These are phyloP conservation scores for Ailanthus altissimus DNA, from an alignment of 345 rosid genomes.

Conservation along the genomic window DNA sequence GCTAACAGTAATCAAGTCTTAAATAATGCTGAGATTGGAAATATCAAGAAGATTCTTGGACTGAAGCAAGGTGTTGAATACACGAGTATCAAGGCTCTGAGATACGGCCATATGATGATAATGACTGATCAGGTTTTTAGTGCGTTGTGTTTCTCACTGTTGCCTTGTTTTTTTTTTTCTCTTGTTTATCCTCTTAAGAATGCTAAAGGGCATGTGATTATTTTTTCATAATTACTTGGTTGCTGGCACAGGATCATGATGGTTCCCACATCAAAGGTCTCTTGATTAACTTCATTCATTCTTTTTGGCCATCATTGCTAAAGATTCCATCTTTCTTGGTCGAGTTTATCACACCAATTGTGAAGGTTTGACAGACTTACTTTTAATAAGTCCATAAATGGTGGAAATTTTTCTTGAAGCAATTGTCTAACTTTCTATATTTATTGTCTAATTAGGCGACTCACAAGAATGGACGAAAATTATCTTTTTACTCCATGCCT, in stretches of 20 bases:
- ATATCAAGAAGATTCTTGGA: constrained; percentile 90
- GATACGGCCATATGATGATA: constrained; percentile 99
- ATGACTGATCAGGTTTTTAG: constrained; percentile 93
- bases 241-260: constrained; percentile 78
- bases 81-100: constrained; percentile 68
- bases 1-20: constrained; percentile 78
- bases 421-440: background rate
- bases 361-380: constrained; percentile 56
- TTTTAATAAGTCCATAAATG: background rate
- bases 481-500: constrained; percentile 90
- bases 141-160: constrained; percentile 1
- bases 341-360: constrained; percentile 95
- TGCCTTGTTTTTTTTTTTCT: background rate
- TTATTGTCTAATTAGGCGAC: constrained; percentile 55
- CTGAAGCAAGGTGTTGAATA: constrained; percentile 79
- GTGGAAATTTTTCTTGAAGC: background rate
- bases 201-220: background rate
- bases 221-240: background rate
- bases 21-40: constrained; percentile 84
- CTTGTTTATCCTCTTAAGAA: background rate
- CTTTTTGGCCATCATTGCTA: constrained; percentile 95
- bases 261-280: constrained; percentile 98
- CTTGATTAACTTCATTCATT: constrained; percentile 86
- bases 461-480: constrained; percentile 43
- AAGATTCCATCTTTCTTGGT: constrained; percentile 83